Conservation (phyloP, 208 protist species). For the Dictyostelium gargantuum region DNA sequence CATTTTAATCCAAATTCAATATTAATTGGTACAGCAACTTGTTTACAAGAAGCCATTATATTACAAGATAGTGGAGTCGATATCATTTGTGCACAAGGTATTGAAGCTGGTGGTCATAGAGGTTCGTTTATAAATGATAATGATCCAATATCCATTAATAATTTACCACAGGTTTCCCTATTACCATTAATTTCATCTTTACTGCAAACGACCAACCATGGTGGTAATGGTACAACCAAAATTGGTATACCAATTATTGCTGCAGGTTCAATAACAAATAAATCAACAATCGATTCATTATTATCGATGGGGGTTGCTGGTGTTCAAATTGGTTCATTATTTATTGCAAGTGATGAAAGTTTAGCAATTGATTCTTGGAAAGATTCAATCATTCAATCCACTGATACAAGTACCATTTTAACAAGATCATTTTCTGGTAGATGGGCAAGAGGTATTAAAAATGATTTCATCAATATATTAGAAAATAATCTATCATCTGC, state of each 20-base stretch:
- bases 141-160: background rate
- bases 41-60: background rate
- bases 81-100: background rate
- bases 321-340: constrained; percentile 28
- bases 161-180: background rate
- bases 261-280: background rate
- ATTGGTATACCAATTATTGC: background rate
- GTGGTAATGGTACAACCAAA: no score
- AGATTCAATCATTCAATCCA: background rate
- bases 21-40: background rate
- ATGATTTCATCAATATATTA: background rate
- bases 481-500: background rate
- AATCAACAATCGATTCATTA: background rate
- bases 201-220: no score
- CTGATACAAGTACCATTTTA: background rate
- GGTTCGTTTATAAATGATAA: background rate
- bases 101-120: constrained; percentile 38
- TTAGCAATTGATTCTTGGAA: background rate
- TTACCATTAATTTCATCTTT: background rate
- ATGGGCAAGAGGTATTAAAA: constrained; percentile 31
- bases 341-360: background rate
- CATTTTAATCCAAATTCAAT: background rate
- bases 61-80: background rate
- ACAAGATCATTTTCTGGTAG: constrained; percentile 10
- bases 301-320: background rate